Percentiles rank a stretch among this genome's conserved stretches.
phyloP scores from a whole-genome alignment of 306 rosid species.

The Rubus parviflorus region DNA sequence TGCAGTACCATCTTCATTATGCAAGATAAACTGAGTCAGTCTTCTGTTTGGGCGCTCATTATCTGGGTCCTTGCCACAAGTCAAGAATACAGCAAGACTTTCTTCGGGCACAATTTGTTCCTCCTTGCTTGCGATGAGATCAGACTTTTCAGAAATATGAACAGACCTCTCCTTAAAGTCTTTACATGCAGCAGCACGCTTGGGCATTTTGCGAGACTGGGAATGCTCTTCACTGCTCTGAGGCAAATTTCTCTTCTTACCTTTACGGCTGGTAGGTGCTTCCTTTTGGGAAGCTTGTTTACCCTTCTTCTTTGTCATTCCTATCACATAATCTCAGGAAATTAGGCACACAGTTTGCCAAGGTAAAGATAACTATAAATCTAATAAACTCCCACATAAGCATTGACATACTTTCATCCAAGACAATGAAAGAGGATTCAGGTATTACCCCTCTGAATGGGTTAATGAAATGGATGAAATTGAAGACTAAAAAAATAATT shows the following conservation, averaged over 20 bases:
- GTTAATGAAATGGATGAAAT: not conserved
- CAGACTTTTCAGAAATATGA: slow-evolving; percentile 48
- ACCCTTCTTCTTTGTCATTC: slow-evolving; percentile 28
- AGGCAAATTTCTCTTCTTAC: slow-evolving; percentile 53
- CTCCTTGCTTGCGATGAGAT: slow-evolving; percentile 52
- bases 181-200: slow-evolving; percentile 73
- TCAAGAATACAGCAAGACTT: slow-evolving; percentile 58
- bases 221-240: slow-evolving; percentile 43
- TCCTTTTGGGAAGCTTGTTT: slow-evolving; percentile 30
- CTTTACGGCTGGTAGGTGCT: slow-evolving; percentile 33
- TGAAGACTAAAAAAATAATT: not conserved
- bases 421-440: not conserved
- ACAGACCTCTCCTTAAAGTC: slow-evolving; percentile 65
- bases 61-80: slow-evolving; percentile 41
- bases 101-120: slow-evolving; percentile 68
- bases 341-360: not conserved
- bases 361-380: not conserved
- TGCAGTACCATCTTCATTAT: slow-evolving; percentile 58
- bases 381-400: not conserved
- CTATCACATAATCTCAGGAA: slow-evolving; percentile 25
- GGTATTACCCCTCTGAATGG: not conserved
- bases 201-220: slow-evolving; percentile 72
- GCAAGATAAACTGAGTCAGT: slow-evolving; percentile 68
- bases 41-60: slow-evolving; percentile 69
- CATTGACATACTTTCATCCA: not conserved